Evolutionary conservation across 495 filamentous ascomycete species (phyloP), one percentile per base, ranked within the genome.

Genomic region (Lindgomyces ingoldianus): DNA sequence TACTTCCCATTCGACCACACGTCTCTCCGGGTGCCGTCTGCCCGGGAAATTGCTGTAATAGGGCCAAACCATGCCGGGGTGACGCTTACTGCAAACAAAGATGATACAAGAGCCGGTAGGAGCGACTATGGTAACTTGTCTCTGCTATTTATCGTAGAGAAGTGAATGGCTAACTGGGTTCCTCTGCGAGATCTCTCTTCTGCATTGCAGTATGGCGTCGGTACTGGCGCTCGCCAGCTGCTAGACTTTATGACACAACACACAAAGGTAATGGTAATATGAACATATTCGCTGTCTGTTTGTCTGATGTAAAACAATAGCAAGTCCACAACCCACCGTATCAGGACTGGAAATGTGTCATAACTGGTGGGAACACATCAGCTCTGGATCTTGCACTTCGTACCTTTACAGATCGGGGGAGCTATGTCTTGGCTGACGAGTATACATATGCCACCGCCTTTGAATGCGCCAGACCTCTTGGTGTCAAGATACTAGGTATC

Each of bases 331-430:
- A 71, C 45, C 73, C 73, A 1, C 71, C 69, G 12, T 74, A 70
- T 39, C n/a, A 39, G 9, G 63, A 74, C 54, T 74, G 73, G 73
- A 42, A 67, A 21, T 55, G 44, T 21, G 36, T 19, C 25, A 45
- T 74, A 8, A 70, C 69, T 4, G 39, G 66, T 21, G 73, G 73
- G 18, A 66, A 53, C 9, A 74, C 73, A 10, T 72, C 71, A 24
- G 73, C 73, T 6, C 16, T 72, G 16, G 69, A 74, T 18, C 60
- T 72, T 8, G 53, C 59, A 11, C 51, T 73, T 18, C 71, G 69
- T 0, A 72, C 67, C 12, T 72, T 74, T 39, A 62, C 57, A 47
- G 55, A 72, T 19, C 49, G 65, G 3, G 71, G 71, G 1, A 63
- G 66, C 24, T 61, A 29, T 1, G 25, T 72, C 41, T 22, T 74